Conservation (phyloP, 371 early-diverging fungal genomes). For the Apophysomyces sp. region DNA sequence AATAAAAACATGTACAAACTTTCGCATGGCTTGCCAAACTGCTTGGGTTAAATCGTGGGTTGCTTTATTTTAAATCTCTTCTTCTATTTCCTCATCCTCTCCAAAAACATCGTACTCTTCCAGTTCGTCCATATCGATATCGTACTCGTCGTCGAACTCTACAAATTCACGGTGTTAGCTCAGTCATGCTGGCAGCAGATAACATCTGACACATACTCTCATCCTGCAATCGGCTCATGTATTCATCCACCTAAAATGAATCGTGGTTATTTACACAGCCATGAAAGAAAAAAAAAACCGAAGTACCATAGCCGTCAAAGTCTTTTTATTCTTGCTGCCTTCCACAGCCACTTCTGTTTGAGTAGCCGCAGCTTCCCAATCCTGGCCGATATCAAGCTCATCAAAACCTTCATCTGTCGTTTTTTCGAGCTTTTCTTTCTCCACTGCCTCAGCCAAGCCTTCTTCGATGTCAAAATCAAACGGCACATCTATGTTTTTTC, state of each 20-base stretch:
- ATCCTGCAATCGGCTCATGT: conserved; percentile 11
- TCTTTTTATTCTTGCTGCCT: background rate
- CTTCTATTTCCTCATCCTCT: conserved; percentile 12
- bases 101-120: conserved; percentile 9
- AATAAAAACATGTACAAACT: background rate
- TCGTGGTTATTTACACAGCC: background rate
- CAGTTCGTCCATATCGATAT: conserved; percentile 12
- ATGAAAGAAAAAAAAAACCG: background rate
- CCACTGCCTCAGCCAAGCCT: conserved; percentile 17
- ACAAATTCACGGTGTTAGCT: background rate
- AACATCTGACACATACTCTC: background rate
- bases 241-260: conserved; percentile 17
- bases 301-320: background rate
- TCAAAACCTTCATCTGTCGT: background rate
- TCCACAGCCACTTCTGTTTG: background rate
- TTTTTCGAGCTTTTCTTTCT: conserved; percentile 14
- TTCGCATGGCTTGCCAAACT: too few species aligned
- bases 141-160: background rate
- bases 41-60: background rate
- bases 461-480: background rate
- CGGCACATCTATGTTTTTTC: background rate
- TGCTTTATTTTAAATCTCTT: conserved; percentile 4
- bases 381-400: background rate
- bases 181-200: background rate
- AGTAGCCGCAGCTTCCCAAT: background rate